phyloP scores from a whole-genome alignment of 257 asterid species.

The Solanum virginianum region DNA sequence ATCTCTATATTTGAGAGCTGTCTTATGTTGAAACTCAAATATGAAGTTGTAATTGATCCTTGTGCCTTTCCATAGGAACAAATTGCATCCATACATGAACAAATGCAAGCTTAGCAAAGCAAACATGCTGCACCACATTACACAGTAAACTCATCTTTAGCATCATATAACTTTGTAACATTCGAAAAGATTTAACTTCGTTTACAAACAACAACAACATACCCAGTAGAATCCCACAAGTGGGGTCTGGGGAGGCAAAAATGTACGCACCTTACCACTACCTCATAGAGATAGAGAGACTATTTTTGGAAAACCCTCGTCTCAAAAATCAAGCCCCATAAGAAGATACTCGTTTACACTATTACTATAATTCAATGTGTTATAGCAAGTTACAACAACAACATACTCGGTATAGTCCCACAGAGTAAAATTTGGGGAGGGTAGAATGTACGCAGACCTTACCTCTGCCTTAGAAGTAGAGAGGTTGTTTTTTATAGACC shows the following conservation, averaged over 20 bases:
- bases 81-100: conserved; percentile 86
- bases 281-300: too few relatives aligned
- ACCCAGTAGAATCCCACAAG: background rate
- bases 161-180: background rate
- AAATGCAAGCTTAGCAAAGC: conserved; percentile 88
- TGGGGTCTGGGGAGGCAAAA: too few relatives aligned
- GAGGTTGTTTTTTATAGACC: background rate
- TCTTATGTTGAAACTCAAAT: conserved; percentile 59
- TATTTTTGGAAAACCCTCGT: too few relatives aligned
- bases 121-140: conserved; percentile 67
- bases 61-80: conserved; percentile 75
- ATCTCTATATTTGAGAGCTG: conserved; percentile 71
- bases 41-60: conserved; percentile 83
- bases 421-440: background rate
- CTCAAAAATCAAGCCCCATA: too few relatives aligned
- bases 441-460: background rate
- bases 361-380: background rate
- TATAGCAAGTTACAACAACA: background rate
- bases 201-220: background rate
- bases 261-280: too few relatives aligned
- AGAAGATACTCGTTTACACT: background rate
- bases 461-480: background rate
- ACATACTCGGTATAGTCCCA: background rate
- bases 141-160: background rate
- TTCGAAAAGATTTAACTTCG: background rate